Evolutionary conservation across 2,329 filamentous ascomycete genomes (phyloP).

Genomic region (Dactylonectria estremocensis): DNA sequence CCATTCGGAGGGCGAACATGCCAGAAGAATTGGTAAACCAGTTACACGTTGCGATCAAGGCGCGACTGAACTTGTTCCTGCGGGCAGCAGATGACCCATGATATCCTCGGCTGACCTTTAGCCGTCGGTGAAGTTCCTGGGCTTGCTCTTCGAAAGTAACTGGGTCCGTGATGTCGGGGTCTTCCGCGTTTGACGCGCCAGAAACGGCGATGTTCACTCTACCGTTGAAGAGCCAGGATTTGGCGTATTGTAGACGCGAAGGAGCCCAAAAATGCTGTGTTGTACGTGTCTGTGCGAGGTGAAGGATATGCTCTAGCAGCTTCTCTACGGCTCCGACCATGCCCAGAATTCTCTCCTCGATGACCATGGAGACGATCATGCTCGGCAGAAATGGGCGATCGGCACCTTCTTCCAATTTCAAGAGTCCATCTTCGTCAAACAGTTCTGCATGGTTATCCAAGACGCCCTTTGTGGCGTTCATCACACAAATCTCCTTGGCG

Average conservation of each 20-base stretch:
- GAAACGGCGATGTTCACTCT: too few species aligned
- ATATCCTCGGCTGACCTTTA: too few species aligned
- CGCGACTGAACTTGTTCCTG: neutral
- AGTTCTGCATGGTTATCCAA: slow-evolving; percentile 57
- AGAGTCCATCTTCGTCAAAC: slow-evolving; percentile 58
- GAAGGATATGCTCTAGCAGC: neutral
- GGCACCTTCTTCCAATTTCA: slow-evolving; percentile 48
- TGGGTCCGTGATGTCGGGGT: too few species aligned
- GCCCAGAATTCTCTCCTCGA: slow-evolving; percentile 60
- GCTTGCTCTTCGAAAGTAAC: too few species aligned
- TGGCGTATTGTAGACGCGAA: too few species aligned
- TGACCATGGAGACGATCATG: slow-evolving; percentile 63
- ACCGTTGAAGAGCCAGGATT: too few species aligned
- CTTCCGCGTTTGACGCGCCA: too few species aligned
- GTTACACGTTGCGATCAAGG: slow-evolving; percentile 3
- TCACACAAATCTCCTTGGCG: slow-evolving; percentile 36
- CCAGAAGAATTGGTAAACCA: slow-evolving; percentile 13
- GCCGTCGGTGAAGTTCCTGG: too few species aligned
- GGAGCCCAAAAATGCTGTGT: too few species aligned
- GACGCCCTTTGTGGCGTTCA: slow-evolving; percentile 58
- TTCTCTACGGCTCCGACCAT: slow-evolving; percentile 48
- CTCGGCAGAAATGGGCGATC: slow-evolving; percentile 53
- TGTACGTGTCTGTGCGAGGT: too few species aligned
- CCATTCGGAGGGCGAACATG: slow-evolving; percentile 13
- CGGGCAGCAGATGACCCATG: too few species aligned